Evolutionary conservation across 768 basidiomycete species (phyloP), one percentile per base, ranked within the genome.

Genomic region (Trametes meyenii): DNA sequence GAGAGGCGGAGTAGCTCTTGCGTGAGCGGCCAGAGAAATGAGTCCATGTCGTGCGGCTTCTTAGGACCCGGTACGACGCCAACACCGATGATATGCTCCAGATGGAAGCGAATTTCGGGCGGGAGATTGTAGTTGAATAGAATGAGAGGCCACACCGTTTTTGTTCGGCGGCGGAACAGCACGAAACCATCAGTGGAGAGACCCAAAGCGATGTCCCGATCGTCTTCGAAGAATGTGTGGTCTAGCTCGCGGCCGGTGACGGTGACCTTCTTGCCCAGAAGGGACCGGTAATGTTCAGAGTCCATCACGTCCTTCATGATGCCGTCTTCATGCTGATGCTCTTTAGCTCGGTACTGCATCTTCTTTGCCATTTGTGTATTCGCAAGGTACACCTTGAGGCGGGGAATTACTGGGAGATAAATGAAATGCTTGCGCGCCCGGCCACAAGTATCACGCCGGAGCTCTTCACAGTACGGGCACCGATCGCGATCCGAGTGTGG

Each of bases 21-120:
- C 5, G 76, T 64, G 1, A 79, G 62, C 0, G 77, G 79, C 35
- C 53, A 62, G 0, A 76, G 67, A 52, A 81, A 82, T 0, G 79
- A 78, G 29, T 73, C 71, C 6, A 78, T 29, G 45, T 79, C 74
- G 38, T 74, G 72, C 0, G 81, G 78, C 40, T 77, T 76, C 17
- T 75, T 73, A 0, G 78, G 82, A 0, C 82, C 79, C 1, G 80
- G 81, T 49, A 84, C 79, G 48, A 81, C 69, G 13, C 79, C 78
- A 10, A 81, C 43, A 29, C 70, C 72, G 2, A 83, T 49, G 5
- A 81, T 67, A 40, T 80, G 54, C 5, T 72, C 55, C 12, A 74
- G 52, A 24, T 74, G 76, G 35, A 74, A 77, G 2, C 74, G 70
- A 5, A 75, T 63, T 5, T 77, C 72, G 0, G 80, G 81, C 1